Evolutionary conservation across 2,329 filamentous ascomycete genomes (phyloP).

Genomic region (Hypoxylon sp.): DNA sequence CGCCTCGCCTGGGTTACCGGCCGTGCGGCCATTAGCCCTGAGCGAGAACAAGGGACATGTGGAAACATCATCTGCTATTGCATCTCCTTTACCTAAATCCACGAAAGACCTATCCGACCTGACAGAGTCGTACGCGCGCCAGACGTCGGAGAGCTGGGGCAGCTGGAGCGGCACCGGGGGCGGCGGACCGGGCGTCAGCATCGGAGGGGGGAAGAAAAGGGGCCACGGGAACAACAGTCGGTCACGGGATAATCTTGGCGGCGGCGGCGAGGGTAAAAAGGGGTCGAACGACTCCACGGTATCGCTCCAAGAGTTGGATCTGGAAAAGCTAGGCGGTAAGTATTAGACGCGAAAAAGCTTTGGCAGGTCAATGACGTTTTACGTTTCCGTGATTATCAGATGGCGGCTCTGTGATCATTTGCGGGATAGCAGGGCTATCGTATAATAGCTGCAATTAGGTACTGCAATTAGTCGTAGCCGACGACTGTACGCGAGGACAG

Average conservation of each 20-base stretch:
- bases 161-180: slow-evolving; percentile 49
- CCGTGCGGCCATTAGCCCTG: slow-evolving; percentile 5
- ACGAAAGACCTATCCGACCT: slow-evolving; percentile 49
- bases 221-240: slow-evolving; percentile 19
- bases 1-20: slow-evolving; percentile 18
- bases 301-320: slow-evolving; percentile 42
- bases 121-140: slow-evolving; percentile 50
- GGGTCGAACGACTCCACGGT: slow-evolving; percentile 22
- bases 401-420: slow-evolving; percentile 11
- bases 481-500: slow-evolving; percentile 2
- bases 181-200: slow-evolving; percentile 40
- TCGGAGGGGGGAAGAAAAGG: slow-evolving; percentile 29
- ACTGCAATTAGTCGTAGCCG: not conserved
- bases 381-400: slow-evolving; percentile 5
- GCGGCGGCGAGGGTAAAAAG: slow-evolving; percentile 25
- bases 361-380: not conserved
- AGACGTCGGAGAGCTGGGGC: slow-evolving; percentile 52
- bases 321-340: slow-evolving; percentile 46
- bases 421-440: slow-evolving; percentile 16
- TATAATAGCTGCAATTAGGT: slow-evolving; percentile 23
- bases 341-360: slow-evolving; percentile 37
- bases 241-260: slow-evolving; percentile 16
- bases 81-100: slow-evolving; percentile 30
- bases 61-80: slow-evolving; percentile 3
- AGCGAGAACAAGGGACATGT: not conserved